phyloP scores from a whole-genome alignment of 2,329 filamentous ascomycete genomes.

The Cyanodermella asteris region DNA sequence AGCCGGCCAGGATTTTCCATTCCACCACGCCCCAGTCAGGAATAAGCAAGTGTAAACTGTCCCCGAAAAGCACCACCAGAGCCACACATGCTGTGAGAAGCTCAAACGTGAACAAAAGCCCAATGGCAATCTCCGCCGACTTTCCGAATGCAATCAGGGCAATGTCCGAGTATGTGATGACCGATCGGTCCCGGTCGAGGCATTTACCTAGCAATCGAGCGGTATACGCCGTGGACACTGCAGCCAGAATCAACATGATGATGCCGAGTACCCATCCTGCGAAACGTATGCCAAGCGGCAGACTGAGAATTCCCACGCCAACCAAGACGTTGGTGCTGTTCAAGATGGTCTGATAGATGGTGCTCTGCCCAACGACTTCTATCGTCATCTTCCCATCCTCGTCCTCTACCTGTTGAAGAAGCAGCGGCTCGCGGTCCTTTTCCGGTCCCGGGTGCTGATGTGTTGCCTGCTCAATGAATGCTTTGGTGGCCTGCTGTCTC shows the following conservation, averaged over 20 bases:
- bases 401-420: conserved; percentile 78
- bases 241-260: conserved; percentile 49
- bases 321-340: conserved; percentile 91
- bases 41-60: conserved; percentile 62
- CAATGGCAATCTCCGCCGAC: conserved; percentile 59
- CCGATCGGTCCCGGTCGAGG: conserved; percentile 60
- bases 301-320: conserved; percentile 68
- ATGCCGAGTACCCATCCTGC: conserved; percentile 76
- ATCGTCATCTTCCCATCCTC: conserved; percentile 64
- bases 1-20: conserved; percentile 72
- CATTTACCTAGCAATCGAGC: conserved; percentile 69
- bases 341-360: conserved; percentile 82
- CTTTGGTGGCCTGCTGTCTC: conserved; percentile 31
- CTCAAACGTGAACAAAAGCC: conserved; percentile 71
- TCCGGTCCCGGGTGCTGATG: conserved; percentile 25
- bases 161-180: conserved; percentile 87
- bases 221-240: conserved; percentile 62
- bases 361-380: conserved; percentile 80
- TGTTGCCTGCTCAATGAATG: conserved; percentile 29
- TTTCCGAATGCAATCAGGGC: conserved; percentile 79
- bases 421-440: conserved; percentile 46
- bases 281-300: conserved; percentile 73
- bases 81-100: conserved; percentile 76
- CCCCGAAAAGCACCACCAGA: conserved; percentile 76
- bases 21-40: conserved; percentile 43